Percentiles rank a stretch among this genome's conserved stretches.
phyloP scores from a whole-genome alignment of 2,329 filamentous ascomycete genomes.

The Colletotrichum agaves region DNA sequence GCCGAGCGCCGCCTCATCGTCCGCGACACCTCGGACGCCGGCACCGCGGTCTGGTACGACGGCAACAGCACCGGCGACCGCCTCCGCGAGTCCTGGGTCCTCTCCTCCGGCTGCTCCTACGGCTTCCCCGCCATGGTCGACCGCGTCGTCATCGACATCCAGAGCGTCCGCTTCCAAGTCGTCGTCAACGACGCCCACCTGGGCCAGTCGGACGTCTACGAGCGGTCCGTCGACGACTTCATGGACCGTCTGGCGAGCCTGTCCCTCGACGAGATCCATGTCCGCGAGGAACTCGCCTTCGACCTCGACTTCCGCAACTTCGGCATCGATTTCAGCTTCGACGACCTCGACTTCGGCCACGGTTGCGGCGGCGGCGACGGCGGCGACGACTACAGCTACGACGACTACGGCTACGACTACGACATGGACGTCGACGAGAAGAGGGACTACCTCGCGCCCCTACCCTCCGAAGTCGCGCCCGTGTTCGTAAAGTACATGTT shows the following conservation, averaged over 20 bases:
- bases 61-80: constrained; percentile 52
- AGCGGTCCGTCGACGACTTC: constrained; percentile 48
- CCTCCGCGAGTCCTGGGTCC: constrained; percentile 49
- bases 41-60: constrained; percentile 56
- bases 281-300: constrained; percentile 3
- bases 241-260: constrained; percentile 21
- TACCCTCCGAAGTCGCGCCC: constrained; percentile 41
- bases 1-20: constrained; percentile 50
- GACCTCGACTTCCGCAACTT: constrained; percentile 20
- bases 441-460: constrained; percentile 16
- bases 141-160: constrained; percentile 52
- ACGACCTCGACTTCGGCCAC: constrained; percentile 16
- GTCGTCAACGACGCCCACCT: constrained; percentile 50
- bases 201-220: constrained; percentile 47
- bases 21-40: constrained; percentile 50
- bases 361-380: background rate
- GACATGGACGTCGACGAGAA: constrained; percentile 22
- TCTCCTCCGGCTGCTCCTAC: constrained; percentile 46
- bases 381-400: constrained; percentile 1
- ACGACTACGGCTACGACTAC: constrained; percentile 16
- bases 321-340: constrained; percentile 32
- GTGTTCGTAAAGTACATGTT: constrained; percentile 50
- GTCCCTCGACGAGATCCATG: background rate
- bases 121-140: constrained; percentile 49
- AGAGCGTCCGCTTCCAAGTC: constrained; percentile 52